Base-by-base conservation (phyloP, 768 basidiomycete genomes). In the Dacryopinax primogenitus region DNA sequence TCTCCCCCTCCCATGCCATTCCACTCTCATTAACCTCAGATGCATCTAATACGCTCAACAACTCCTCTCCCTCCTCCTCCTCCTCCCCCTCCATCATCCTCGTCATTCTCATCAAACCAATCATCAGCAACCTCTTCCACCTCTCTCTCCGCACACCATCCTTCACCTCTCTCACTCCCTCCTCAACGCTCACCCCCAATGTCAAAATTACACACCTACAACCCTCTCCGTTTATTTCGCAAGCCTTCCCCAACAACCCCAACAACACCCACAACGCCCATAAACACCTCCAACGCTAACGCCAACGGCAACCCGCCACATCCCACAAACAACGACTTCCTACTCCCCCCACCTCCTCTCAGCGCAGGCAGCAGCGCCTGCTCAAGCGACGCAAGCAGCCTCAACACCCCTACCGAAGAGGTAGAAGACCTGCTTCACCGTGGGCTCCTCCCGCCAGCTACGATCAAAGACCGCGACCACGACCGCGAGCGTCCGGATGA, bases 151-250 rank as follows among this genome's bases (percentile, higher is more conserved):
- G 18, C 7, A 15, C 11, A 37, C 36, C 36, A 18, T 18, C 18
- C 36, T 37, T 47, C 45, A 12, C 45, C 45, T 12, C 45, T 47
- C 45, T 47, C 45, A 7, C 45, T 47, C 9, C 45, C 45, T 47
- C 45, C 45, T 47, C 13, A 58, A 30, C 51, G 32, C 51, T 3
- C 9, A 30, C 11, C 41, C 7, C 9, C 11, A 58, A 58, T 3
- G 7, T 26, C 51, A 58, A 47, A 26, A 47, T 11, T 2, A 58
- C 26, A 32, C 51, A 58, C 13, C 4, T 58, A 58, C 51, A 58
- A 58, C 51, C 13, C 51, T 30, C 51, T 58, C 30, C 51, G 51
- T 30, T 58, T 58, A 13, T 58, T 58, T 30, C 51, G 51, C 51
- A 58, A 58, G 30, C 51, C 51, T 18, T 13, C 26, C 11, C 51